Conservation (phyloP, 345 rosid species). For the thale cress (Arabidopsis thaliana) region TAIR10.1 NC_003076.8:23496001-23496500, state of each 20-base stretch:
- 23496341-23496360: slow-evolving; percentile 51
- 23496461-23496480: slow-evolving; percentile 87
- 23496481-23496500: slow-evolving; percentile 37
- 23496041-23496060: slow-evolving; percentile 49
- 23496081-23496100: slow-evolving; percentile 81
- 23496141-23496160: slow-evolving; percentile 80
- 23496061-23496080: slow-evolving; percentile 70
- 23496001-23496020: slow-evolving; percentile 9
- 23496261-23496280: slow-evolving; percentile 57
- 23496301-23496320: slow-evolving; percentile 78
- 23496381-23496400: slow-evolving; percentile 57
- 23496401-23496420: slow-evolving; percentile 63
- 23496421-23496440: slow-evolving; percentile 49
- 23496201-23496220: slow-evolving; percentile 78
- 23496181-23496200: slow-evolving; percentile 75
- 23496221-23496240: slow-evolving; percentile 74
- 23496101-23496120: slow-evolving; percentile 76
- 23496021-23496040: background rate
- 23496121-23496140: slow-evolving; percentile 61
- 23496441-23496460: slow-evolving; percentile 65
- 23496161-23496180: slow-evolving; percentile 61
- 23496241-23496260: slow-evolving; percentile 62
- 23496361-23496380: slow-evolving; percentile 71
- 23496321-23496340: slow-evolving; percentile 64
- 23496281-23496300: slow-evolving; percentile 80